phyloP scores from a whole-genome alignment of 805 yeast species.

The Ogataea trehaloabstinens region DNA sequence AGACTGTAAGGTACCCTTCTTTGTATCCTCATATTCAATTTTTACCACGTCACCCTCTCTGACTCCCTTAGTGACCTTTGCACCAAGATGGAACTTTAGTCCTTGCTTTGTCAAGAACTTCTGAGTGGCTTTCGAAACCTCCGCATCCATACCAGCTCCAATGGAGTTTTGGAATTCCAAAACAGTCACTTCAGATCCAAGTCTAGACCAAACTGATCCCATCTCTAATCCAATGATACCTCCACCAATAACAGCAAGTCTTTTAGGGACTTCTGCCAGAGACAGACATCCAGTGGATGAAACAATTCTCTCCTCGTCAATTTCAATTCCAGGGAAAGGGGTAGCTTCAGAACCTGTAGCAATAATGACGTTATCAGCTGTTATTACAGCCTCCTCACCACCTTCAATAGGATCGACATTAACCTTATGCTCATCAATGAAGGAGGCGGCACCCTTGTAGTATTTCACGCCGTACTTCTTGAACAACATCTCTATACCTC shows the following conservation, averaged over 20 bases:
- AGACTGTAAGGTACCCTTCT: constrained; percentile 74
- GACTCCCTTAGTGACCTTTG: constrained; percentile 85
- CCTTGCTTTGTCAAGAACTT: constrained; percentile 94
- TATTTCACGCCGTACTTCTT: constrained; percentile 94
- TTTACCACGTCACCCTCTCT: constrained; percentile 87
- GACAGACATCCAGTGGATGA: constrained; percentile 90
- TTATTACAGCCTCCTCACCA: constrained; percentile 64
- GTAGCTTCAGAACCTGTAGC: constrained; percentile 99
- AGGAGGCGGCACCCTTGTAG: constrained; percentile 90
- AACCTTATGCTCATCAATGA: constrained; percentile 74
- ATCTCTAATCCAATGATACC: constrained; percentile 99
- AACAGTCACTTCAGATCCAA: constrained; percentile 94
- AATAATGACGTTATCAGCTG: constrained; percentile 84
- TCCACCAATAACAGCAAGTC: constrained; percentile 92
- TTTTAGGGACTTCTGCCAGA: constrained; percentile 88
- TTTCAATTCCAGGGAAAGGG: constrained; percentile 96
- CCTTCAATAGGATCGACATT: constrained; percentile 87
- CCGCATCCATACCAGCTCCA: constrained; percentile 99
- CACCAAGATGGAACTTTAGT: constrained; percentile 83
- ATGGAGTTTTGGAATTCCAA: constrained; percentile 86
- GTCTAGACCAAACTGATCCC: constrained; percentile 96
- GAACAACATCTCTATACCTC: constrained; percentile 92
- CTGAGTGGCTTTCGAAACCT: constrained; percentile 87
- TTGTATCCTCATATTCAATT: constrained; percentile 85
- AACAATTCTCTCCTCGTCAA: constrained; percentile 96